Base-by-base conservation (phyloP, 163 green algal species). In the Scenedesmus sp. region DNA sequence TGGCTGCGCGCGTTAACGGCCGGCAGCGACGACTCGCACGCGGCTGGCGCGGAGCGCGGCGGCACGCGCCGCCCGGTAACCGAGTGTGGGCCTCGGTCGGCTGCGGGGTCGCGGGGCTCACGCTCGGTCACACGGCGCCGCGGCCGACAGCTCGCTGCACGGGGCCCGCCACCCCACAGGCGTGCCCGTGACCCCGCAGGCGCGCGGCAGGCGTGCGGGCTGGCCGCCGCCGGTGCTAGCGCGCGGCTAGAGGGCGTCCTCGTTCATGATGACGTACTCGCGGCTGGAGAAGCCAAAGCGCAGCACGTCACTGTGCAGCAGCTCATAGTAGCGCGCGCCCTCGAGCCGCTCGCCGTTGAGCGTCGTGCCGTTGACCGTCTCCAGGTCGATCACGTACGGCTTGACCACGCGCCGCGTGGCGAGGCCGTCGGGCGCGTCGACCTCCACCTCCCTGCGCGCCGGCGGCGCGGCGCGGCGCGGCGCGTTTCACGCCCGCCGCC, bases 331-430 rank as follows among this genome's bases (percentile, higher is more conserved):
- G 20, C 92, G 88, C 66, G 95, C 73, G 0, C 83, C 0, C 64
- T 99, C 95, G 10, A 99, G 78, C 11, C 87, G 83, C 75, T 98
- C 92, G 18, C 86, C 84, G 77, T 98, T 98, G 45, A 99, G 62
- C 66, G 91, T 95, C 48, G 95, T 98, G 42, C 96, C 96, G 82
- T 99, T 99, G 28, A 91, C 85, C 31, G 85, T 95, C 64, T 89
- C 93, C 31, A 98, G 86, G 87, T 99, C 96, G 81, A 99, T 95
- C 14, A 98, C 31, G 85, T 99, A 99, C 0, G 96, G 96, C 39
- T 89, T 83, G 14, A 81, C 50, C 29, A 56, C 22, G 0, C 48
- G 34, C 34, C 63, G 4, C 1, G 33, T 31, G 3, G 45, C 71
- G 28, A 80, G 44, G 44, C 71, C 71, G 58, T 80, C 60, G 2